Evolutionary conservation across 2,329 filamentous ascomycete genomes (phyloP), one percentile per base, ranked within the genome.

Genomic region (Parascedosporium putredinis): DNA sequence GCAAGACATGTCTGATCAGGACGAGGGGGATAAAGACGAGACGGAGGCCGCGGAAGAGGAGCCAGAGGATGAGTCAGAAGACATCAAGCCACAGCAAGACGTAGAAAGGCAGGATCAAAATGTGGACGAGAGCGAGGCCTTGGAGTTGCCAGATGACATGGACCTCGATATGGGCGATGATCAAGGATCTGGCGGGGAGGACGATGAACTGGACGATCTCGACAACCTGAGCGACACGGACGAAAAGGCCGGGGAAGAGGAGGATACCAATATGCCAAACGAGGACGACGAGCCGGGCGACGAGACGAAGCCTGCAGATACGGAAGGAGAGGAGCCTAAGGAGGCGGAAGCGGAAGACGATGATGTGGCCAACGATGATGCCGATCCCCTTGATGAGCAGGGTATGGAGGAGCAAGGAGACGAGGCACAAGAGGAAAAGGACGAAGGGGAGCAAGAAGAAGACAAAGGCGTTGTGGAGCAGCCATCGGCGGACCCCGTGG

Each of bases 91-190:
- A 4, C 72, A 76, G 53, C 75, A 81, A 25, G 76, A 81, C 53
- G 62, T 75, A 44, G 79, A 79, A 55, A 70, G 70, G 44, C 79
- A 83, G 57, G 79, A 90, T 52, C 84, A 88, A 47, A 84, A 91
- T 58, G 79, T 87, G 2, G 79, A 91, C 57, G 84, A 95, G 61
- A 83, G 88, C 57, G 83, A 95, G 53, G 82, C 84, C 2, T 72
- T 95, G 52, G 88, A 90, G 43, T 72, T 95, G 20, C 89, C 89
- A 0, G 89, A 95, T 38, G 88, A 95, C 55, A 84, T 96, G 74
- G 83, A 94, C 51, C 76, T 96, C 63, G 81, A 90, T 55, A 75
- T 93, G 50, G 47, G 47, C n/a, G 84, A 91, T 55, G 84, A 86
- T 24, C 76, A 79, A 27, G 71, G 78, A 24, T 72, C 75, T 16